phyloP scores from a whole-genome alignment of 2,329 filamentous ascomycete genomes.

The Rhinocladiella similis region DNA sequence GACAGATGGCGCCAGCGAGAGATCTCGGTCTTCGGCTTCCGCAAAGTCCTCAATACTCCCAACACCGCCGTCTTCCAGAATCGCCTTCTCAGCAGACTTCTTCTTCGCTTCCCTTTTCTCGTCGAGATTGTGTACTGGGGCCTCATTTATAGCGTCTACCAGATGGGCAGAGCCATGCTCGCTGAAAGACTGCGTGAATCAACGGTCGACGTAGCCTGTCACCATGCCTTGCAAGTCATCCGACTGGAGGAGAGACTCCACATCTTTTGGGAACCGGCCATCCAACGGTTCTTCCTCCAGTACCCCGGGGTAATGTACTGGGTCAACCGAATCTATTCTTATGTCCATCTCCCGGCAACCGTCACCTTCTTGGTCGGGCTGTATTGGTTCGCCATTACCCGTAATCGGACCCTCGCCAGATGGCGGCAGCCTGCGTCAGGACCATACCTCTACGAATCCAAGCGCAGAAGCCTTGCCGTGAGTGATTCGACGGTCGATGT shows the following conservation, averaged over 20 bases:
- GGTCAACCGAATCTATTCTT: conserved; percentile 46
- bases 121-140: conserved; percentile 72
- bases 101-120: conserved; percentile 59
- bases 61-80: conserved; percentile 59
- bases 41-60: conserved; percentile 54
- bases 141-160: conserved; percentile 50
- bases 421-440: conserved; percentile 37
- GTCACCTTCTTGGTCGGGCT: conserved; percentile 50
- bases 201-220: conserved; percentile 40
- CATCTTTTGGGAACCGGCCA: conserved; percentile 37
- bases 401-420: conserved; percentile 35
- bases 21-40: conserved; percentile 47
- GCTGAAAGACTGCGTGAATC: conserved; percentile 24
- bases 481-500: background rate
- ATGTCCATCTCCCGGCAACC: conserved; percentile 49
- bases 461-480: conserved; percentile 51
- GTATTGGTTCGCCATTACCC: conserved; percentile 45
- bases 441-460: conserved; percentile 53
- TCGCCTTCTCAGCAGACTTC: conserved; percentile 8
- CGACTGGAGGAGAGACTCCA: conserved; percentile 39
- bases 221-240: conserved; percentile 46
- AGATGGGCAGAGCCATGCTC: conserved; percentile 23
- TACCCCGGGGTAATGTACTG: conserved; percentile 40
- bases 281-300: conserved; percentile 44
- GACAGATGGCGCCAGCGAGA: conserved; percentile 51